A percentile compares a stretch with the other conserved stretches of the same genome.
Evolutionary conservation across 768 basidiomycete genomes (phyloP).

Genomic region (Pleurotus djamor): DNA sequence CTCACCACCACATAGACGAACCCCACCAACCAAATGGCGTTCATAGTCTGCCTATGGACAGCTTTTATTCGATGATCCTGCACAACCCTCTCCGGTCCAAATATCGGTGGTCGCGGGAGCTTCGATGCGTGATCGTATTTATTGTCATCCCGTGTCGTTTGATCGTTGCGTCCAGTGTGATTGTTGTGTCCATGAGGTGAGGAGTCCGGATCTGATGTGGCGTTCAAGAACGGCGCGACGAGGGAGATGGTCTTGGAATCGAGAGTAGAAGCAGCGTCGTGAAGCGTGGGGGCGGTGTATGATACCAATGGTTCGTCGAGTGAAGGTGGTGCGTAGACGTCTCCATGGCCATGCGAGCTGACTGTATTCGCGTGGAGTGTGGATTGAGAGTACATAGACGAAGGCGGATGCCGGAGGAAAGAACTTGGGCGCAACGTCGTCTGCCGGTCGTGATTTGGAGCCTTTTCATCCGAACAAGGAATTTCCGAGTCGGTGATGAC

Average conservation of each 20-base stretch:
- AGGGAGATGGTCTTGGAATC: slow-evolving; percentile 4
- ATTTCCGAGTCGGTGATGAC: slow-evolving; percentile 4
- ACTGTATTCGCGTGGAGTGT: neutral
- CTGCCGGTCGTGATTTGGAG: neutral
- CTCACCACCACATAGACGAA: slow-evolving; percentile 19
- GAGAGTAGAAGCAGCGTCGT: neutral
- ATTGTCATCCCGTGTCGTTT: neutral
- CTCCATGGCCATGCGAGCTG: neutral
- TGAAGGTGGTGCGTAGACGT: neutral
- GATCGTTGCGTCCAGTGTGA: neutral
- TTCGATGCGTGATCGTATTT: slow-evolving; percentile 7
- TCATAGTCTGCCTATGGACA: slow-evolving; percentile 26
- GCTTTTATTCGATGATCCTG: slow-evolving; percentile 32
- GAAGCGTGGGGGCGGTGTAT: neutral
- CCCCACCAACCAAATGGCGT: slow-evolving; percentile 22
- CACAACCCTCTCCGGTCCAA: slow-evolving; percentile 36
- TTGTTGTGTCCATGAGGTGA: neutral
- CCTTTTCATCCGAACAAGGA: neutral
- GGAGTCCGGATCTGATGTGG: neutral
- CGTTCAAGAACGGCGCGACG: neutral
- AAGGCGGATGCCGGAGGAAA: neutral
- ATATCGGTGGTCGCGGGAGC: slow-evolving; percentile 27
- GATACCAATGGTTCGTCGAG: slow-evolving; percentile 1
- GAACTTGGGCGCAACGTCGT: neutral
- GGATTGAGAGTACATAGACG: neutral